Evolutionary conservation across 1,139 yeast genomes (phyloP).

Genomic region (Debaryomyces subglobosus): DNA sequence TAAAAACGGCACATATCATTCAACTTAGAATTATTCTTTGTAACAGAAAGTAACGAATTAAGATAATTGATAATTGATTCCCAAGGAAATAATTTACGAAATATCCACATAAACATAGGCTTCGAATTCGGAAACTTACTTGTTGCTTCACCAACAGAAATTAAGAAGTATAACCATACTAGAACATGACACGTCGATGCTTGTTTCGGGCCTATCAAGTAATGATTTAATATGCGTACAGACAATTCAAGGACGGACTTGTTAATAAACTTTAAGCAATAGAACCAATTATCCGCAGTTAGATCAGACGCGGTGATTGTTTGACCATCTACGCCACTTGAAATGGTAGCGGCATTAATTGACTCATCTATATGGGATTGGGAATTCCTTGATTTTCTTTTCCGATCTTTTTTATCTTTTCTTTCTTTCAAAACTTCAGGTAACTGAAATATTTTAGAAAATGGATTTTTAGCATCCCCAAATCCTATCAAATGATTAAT

Average conservation of each 20-base stretch:
- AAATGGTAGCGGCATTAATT: conserved; percentile 14
- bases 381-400: conserved; percentile 49
- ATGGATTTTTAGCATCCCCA: conserved; percentile 74
- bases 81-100: conserved; percentile 68
- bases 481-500: conserved; percentile 74
- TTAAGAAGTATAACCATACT: conserved; percentile 70
- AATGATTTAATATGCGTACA: conserved; percentile 64
- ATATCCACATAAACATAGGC: conserved; percentile 53
- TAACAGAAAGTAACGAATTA: conserved; percentile 50
- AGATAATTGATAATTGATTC: conserved; percentile 61
- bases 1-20: conserved; percentile 31
- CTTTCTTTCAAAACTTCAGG: conserved; percentile 74
- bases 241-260: conserved; percentile 68
- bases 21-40: conserved; percentile 31
- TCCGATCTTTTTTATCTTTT: conserved; percentile 69
- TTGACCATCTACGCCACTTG: conserved; percentile 30
- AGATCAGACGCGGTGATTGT: conserved; percentile 47
- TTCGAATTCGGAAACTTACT: conserved; percentile 49
- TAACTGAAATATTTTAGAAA: conserved; percentile 68
- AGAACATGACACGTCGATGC: conserved; percentile 71
- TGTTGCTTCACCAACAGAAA: conserved; percentile 63
- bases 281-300: conserved; percentile 60
- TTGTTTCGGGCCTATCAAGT: conserved; percentile 68
- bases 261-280: conserved; percentile 56
- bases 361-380: conserved; percentile 20